phyloP scores from a whole-genome alignment of 2,329 filamentous ascomycete species.

The Trichoderma sp. region DNA sequence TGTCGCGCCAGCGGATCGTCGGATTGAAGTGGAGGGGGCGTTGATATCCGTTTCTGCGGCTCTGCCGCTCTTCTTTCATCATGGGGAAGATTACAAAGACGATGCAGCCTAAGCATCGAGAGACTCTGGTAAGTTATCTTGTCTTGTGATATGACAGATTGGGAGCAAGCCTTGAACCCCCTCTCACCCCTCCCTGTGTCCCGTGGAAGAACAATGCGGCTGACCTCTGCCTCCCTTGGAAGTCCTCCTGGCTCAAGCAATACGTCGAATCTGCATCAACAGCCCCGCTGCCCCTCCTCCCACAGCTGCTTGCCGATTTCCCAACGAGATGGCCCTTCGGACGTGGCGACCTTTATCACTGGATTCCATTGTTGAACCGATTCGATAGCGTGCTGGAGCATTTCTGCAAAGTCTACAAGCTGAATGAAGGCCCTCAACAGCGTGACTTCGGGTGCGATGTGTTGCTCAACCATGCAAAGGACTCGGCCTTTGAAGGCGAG shows the following conservation, averaged over 20 bases:
- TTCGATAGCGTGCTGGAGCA: constrained; percentile 87
- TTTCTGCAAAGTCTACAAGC: constrained; percentile 77
- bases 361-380: constrained; percentile 91
- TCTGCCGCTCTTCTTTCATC: constrained; percentile 59
- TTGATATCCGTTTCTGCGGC: constrained; percentile 54
- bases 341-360: constrained; percentile 94
- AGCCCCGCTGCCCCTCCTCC: constrained; percentile 73
- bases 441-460: constrained; percentile 71
- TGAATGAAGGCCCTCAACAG: constrained; percentile 78
- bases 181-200: neutral
- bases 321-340: constrained; percentile 93
- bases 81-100: constrained; percentile 72
- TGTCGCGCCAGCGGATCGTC: constrained; percentile 46
- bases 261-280: constrained; percentile 74
- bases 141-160: neutral
- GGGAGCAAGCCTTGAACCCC: neutral
- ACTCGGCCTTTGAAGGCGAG: constrained; percentile 55
- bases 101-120: constrained; percentile 67
- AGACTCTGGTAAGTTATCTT: constrained; percentile 60
- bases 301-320: constrained; percentile 75
- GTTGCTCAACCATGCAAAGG: constrained; percentile 60
- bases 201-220: neutral
- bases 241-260: constrained; percentile 86
- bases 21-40: constrained; percentile 61
- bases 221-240: constrained; percentile 16